Percentiles rank a stretch among this genome's conserved stretches.
Evolutionary conservation across 345 rosid genomes (phyloP).

Genomic region (Rhodamnia rubescens): DNA sequence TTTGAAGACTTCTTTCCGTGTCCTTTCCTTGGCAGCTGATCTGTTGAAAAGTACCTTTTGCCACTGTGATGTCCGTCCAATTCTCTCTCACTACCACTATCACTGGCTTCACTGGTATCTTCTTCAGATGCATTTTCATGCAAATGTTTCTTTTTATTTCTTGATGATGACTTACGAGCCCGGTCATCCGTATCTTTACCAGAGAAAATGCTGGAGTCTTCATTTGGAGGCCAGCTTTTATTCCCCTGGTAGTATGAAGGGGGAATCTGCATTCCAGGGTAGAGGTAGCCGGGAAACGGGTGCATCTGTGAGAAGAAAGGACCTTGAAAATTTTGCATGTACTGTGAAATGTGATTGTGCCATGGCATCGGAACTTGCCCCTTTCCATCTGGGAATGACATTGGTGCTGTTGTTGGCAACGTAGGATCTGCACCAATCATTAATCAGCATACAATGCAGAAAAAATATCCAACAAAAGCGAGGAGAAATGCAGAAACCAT

Average conservation of each 20-base stretch:
- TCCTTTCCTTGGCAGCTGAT: slow-evolving; percentile 29
- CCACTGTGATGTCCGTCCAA: slow-evolving; percentile 22
- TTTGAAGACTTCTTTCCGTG: slow-evolving; percentile 70
- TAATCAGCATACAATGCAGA: neutral
- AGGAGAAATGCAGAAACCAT: neutral
- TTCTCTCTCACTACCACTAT: slow-evolving; percentile 35
- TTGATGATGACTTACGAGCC: slow-evolving; percentile 40
- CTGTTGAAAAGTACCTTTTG: slow-evolving; percentile 7
- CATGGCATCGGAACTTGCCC: slow-evolving; percentile 55
- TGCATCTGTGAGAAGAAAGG: slow-evolving; percentile 43
- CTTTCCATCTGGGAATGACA: slow-evolving; percentile 23
- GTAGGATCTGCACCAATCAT: slow-evolving; percentile 23
- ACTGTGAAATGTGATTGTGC: slow-evolving; percentile 67
- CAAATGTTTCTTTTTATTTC: slow-evolving; percentile 45
- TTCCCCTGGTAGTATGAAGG: slow-evolving; percentile 74
- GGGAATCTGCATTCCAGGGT: slow-evolving; percentile 62
- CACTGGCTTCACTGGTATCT: slow-evolving; percentile 39
- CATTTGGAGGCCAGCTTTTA: slow-evolving; percentile 70
- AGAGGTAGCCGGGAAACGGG: slow-evolving; percentile 58
- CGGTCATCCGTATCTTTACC: slow-evolving; percentile 35
- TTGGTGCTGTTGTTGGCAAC: slow-evolving; percentile 12
- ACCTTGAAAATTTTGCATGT: slow-evolving; percentile 79
- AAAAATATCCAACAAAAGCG: neutral
- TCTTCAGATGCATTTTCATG: slow-evolving; percentile 31
- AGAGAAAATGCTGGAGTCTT: slow-evolving; percentile 24